Conservation (phyloP, 2,329 filamentous ascomycete genomes). For the Corinectria fuckeliana region DNA sequence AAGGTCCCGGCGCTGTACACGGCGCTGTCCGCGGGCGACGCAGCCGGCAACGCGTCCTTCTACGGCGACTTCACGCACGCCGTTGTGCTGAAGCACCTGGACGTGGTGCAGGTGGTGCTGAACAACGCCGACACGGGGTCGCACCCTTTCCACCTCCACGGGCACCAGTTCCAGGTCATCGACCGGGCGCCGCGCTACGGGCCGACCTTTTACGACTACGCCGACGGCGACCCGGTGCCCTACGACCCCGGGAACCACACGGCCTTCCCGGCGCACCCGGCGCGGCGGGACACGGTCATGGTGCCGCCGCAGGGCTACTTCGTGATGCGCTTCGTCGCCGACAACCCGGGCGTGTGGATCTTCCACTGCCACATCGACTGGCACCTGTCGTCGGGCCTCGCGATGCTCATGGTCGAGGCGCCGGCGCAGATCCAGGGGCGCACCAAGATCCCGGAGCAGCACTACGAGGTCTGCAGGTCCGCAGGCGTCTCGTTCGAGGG, state of each 20-base stretch:
- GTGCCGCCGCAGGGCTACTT: conserved; percentile 71
- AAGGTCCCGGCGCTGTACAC: conserved; percentile 85
- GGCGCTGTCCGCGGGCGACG: conserved; percentile 67
- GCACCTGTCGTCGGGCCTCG: conserved; percentile 72
- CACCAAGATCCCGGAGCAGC: conserved; percentile 65
- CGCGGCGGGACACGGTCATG: conserved; percentile 73
- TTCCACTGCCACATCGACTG: conserved; percentile 86
- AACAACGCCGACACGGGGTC: conserved; percentile 77
- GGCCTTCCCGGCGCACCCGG: conserved; percentile 62
- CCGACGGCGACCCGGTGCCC: conserved; percentile 57
- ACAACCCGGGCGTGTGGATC: conserved; percentile 73
- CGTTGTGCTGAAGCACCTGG: conserved; percentile 70
- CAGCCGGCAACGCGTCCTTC: conserved; percentile 62
- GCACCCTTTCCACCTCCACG: conserved; percentile 82
- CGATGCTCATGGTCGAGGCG: conserved; percentile 69
- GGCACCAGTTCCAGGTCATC: conserved; percentile 75
- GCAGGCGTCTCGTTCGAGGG: conserved; percentile 60
- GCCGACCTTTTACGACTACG: conserved; percentile 52
- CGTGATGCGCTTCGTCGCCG: conserved; percentile 68
- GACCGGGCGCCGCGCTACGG: conserved; percentile 49
- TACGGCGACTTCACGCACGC: conserved; percentile 72
- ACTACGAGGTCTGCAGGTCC: conserved; percentile 63
- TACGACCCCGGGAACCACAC: conserved; percentile 41
- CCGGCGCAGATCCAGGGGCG: conserved; percentile 67
- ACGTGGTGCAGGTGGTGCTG: conserved; percentile 74